Base-by-base conservation (phyloP, 164 flowering plant genomes). In the Berberis vulgaris region DNA sequence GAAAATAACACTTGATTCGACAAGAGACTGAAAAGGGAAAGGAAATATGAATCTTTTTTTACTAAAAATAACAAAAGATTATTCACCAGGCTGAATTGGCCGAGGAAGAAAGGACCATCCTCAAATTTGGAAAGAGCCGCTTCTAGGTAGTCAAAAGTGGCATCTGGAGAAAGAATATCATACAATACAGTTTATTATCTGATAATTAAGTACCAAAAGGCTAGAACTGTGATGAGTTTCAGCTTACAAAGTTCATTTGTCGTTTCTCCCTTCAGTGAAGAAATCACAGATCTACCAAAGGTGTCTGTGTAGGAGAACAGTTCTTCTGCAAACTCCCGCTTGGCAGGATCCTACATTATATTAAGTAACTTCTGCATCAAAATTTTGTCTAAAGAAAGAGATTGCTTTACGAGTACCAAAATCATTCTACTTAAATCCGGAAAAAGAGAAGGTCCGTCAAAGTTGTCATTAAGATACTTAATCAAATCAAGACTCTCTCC, bases 101-200 rank as follows among this genome's bases (percentile, higher is more conserved):
- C 98, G 41, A 94, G 89, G 78, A 94, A 84, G 80, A 88, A 94
- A n/a, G 93, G 96, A 3, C 98, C 97, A 73, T 86, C 88, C 59
- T 83, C 85, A 71, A 87, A 94, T 65, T 84, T 94, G 7, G 74
- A 64, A 49, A 94, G 95, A 67, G 93, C 86, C 41, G 71, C 71
- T 70, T 94, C 97, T 45, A 94, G 49, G 77, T 83, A 72, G 78
- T 94, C 96, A 75, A 86, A 82, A 13, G 78, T 73, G 71, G 80
- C 74, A 76, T 69, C 96, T 90, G 79, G 49, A 58, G 45, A 74
- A 26, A 76, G 41, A 41, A 38, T n/a, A n/a, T n/a, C 13, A n/a
- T 2, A 55, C 39, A n/a, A 39, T 5, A 5, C 49, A 46, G 5
- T 26, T 8, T 8, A 46, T 0, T 46, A 46, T 5, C 49, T 46